A percentile compares a stretch with the other conserved stretches of the same genome.
Evolutionary conservation across 768 basidiomycete genomes (phyloP).

Genomic region (Rossbeevera mucosa): DNA sequence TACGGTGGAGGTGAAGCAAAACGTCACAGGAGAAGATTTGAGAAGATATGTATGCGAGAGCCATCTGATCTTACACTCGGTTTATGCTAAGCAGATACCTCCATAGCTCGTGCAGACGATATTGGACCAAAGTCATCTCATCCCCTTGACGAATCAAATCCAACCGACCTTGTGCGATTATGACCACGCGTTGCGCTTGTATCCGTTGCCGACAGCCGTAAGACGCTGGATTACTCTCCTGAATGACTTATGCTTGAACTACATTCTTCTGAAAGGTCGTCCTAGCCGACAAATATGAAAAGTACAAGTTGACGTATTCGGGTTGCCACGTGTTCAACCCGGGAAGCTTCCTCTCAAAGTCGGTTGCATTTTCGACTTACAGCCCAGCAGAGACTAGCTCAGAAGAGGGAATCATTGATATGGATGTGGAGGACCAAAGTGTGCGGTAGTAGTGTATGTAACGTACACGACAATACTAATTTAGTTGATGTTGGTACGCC

Average conservation of each 20-base stretch:
- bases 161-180: slow-evolving; percentile 87
- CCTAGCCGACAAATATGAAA: slow-evolving; percentile 94
- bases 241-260: slow-evolving; percentile 5
- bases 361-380: slow-evolving; percentile 86
- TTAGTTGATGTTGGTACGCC: slow-evolving; percentile 24
- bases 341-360: slow-evolving; percentile 80
- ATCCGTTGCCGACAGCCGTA: slow-evolving; percentile 91
- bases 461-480: neutral
- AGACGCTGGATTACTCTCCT: slow-evolving; percentile 25
- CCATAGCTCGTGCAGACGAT: slow-evolving; percentile 90
- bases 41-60: slow-evolving; percentile 73
- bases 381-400: slow-evolving; percentile 82
- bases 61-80: neutral
- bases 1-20: slow-evolving; percentile 81
- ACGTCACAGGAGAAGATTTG: slow-evolving; percentile 71
- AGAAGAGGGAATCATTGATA: slow-evolving; percentile 60
- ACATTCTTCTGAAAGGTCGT: slow-evolving; percentile 53
- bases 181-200: slow-evolving; percentile 88
- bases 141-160: slow-evolving; percentile 76
- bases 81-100: neutral
- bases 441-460: neutral
- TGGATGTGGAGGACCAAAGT: slow-evolving; percentile 36
- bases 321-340: slow-evolving; percentile 99
- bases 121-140: slow-evolving; percentile 92
- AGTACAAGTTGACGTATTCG: slow-evolving; percentile 94